These are phyloP conservation scores for Vitis rotundifolia DNA, from an alignment of 164 flowering plant genomes.

Conservation along the genomic window DNA sequence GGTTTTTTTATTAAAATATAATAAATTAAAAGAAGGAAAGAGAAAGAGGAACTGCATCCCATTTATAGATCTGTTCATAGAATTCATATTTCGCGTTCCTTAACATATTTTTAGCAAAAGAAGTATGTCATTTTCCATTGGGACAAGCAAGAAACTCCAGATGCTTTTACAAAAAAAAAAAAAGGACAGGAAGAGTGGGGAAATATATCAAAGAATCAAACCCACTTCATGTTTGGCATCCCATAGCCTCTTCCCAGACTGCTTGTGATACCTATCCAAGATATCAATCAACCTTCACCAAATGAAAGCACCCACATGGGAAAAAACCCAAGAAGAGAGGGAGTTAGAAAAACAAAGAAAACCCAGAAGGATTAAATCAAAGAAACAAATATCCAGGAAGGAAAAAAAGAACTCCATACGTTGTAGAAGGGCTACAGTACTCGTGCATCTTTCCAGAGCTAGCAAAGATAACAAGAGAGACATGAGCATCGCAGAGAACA, in stretches of 20 bases:
- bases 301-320: background rate
- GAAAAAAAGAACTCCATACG: slow-evolving; percentile 32
- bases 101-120: slow-evolving; percentile 40
- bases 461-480: slow-evolving; percentile 70
- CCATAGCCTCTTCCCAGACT: slow-evolving; percentile 74
- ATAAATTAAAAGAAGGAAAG: slow-evolving; percentile 2
- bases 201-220: background rate
- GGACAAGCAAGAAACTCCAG: background rate
- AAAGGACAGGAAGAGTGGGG: slow-evolving; percentile 1
- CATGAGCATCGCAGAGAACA: slow-evolving; percentile 80
- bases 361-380: background rate
- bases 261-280: slow-evolving; percentile 58
- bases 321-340: slow-evolving; percentile 1
- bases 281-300: slow-evolving; percentile 49
- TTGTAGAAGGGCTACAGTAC: slow-evolving; percentile 48
- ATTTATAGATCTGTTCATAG: slow-evolving; percentile 42
- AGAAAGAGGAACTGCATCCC: slow-evolving; percentile 16
- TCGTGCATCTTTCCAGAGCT: slow-evolving; percentile 67
- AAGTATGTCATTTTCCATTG: slow-evolving; percentile 4
- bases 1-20: slow-evolving; percentile 4
- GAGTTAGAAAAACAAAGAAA: background rate
- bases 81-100: slow-evolving; percentile 27
- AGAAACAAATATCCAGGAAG: background rate
- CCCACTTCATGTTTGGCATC: slow-evolving; percentile 93
- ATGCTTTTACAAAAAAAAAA: background rate